Evolutionary conservation across 305 asterid genomes (phyloP), one percentile per base, ranked within the genome.

Genomic region (Fraxinus platypoda): DNA sequence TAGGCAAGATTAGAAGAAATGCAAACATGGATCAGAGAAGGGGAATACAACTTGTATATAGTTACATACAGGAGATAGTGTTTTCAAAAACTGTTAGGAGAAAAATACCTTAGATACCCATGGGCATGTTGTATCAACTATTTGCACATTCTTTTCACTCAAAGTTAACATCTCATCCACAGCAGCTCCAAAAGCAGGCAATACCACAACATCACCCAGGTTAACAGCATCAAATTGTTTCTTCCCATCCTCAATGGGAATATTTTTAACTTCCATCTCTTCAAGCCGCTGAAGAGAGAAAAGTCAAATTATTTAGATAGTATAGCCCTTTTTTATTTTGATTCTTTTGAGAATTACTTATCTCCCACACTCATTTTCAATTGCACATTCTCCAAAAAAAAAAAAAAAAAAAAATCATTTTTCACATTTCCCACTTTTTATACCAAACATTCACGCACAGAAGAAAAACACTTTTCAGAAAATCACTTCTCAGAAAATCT

Each of bases 81-180:
- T 77, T 73, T 78, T 76, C 66, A 3, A 6, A 80, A 75, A 37
- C 64, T 1, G 5, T 46, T 21, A 35, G 46, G 73, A 21, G 72
- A 8, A 79, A 74, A 57, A 64, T 90, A 96, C 98, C 98, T 97
- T 94, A 38, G 96, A 89, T 78, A 97, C 99, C 99, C 99, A 97
- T 19, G 98, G 99, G 92, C 98, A 97, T 82, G 99, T 97, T 76
- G 99, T 94, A 87, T 96, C 99, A 77, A 96, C 95, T 84, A 96
- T 93, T 87, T 96, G 98, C 74, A 94, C 98, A 70, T 92, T 90
- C 87, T 90, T 96, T 25, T 94, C 92, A 37, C 91, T 92, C 91
- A 96, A 86, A 84, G 92, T 80, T 81, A 83, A 28, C 99, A 96
- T 93, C 91, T 96, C 99, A 80, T 92, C 94, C 12, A 96, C 98